Percentiles rank a stretch among this genome's conserved stretches.
Conservation (phyloP, 352 stramenopile genomes). For the Thraustotheca clavata region DNA sequence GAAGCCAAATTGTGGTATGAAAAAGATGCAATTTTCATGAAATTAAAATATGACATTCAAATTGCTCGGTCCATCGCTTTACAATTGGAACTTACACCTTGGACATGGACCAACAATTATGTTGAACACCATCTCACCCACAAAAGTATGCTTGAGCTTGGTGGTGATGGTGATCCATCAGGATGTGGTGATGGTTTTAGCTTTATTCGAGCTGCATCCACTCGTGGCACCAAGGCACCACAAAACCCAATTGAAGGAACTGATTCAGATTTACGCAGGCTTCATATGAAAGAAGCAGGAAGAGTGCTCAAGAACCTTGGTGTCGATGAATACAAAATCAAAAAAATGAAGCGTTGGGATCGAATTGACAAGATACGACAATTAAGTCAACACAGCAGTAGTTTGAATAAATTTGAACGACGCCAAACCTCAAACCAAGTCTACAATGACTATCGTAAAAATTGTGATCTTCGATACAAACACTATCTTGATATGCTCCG, state of each 20-base stretch:
- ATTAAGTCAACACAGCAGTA: too few species aligned
- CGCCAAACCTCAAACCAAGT: too few species aligned
- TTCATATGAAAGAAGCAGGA: slow-evolving; percentile 80
- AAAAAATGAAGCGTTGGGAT: slow-evolving; percentile 73
- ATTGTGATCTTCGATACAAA: slow-evolving; percentile 77
- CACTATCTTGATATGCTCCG: slow-evolving; percentile 77
- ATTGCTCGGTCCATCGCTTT: slow-evolving; percentile 73
- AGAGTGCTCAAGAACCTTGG: slow-evolving; percentile 70
- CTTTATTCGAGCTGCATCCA: slow-evolving; percentile 67
- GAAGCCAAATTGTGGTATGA: slow-evolving; percentile 66
- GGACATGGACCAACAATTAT: slow-evolving; percentile 80
- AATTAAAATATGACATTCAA: slow-evolving; percentile 70
- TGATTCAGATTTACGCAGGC: slow-evolving; percentile 70
- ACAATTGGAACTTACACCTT: slow-evolving; percentile 68
- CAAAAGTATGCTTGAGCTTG: slow-evolving; percentile 73
- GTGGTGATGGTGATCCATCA: slow-evolving; percentile 70
- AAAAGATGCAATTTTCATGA: slow-evolving; percentile 49
- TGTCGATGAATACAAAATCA: slow-evolving; percentile 74
- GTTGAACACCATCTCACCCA: slow-evolving; percentile 76
- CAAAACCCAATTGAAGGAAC: slow-evolving; percentile 67
- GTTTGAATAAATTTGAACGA: slow-evolving; percentile 71
- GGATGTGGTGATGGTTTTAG: slow-evolving; percentile 77
- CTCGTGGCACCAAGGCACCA: slow-evolving; percentile 70
- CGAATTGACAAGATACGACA: slow-evolving; percentile 73
- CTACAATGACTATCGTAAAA: slow-evolving; percentile 77